Evolutionary conservation across 1,284 basidiomycete species (phyloP).

Genomic region (Ceratobasidium sp.): DNA sequence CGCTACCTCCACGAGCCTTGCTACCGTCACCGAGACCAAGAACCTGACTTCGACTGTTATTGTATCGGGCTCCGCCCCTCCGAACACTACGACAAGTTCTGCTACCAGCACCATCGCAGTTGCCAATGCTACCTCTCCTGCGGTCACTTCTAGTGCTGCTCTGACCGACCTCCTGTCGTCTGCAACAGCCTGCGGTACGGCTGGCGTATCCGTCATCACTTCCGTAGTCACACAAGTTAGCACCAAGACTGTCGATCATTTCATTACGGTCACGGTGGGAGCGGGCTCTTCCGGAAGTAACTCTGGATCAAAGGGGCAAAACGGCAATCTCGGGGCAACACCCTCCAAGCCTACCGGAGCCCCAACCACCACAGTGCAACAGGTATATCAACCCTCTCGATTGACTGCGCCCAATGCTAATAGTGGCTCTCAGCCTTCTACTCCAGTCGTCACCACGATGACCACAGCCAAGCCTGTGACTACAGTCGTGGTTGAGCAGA

Average conservation of each 20-base stretch:
- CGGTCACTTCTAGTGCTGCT: neutral
- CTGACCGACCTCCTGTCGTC: slow-evolving; percentile 2
- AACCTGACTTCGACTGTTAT: slow-evolving; percentile 27
- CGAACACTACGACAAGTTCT: neutral
- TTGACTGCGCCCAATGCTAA: neutral
- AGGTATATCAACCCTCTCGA: neutral
- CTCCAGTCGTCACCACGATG: slow-evolving; percentile 29
- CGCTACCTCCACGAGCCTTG: slow-evolving; percentile 14
- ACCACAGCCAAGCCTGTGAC: slow-evolving; percentile 31
- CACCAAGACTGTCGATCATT: slow-evolving; percentile 35
- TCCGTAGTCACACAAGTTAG: slow-evolving; percentile 35
- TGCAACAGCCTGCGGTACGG: slow-evolving; percentile 20
- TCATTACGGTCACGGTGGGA: slow-evolving; percentile 32
- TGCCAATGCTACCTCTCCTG: slow-evolving; percentile 4
- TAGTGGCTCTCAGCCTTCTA: neutral
- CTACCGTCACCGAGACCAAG: slow-evolving; percentile 28
- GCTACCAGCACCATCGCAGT: neutral
- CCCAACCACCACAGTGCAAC: neutral
- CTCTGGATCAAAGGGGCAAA: slow-evolving; percentile 29
- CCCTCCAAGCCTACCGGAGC: slow-evolving; percentile 12
- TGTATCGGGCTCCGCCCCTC: neutral
- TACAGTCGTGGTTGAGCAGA: slow-evolving; percentile 32
- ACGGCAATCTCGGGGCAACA: slow-evolving; percentile 16
- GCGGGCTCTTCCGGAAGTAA: neutral
- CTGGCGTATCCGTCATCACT: slow-evolving; percentile 19